Evolutionary conservation across 306 rosid species (phyloP), one percentile per base, ranked within the genome.

Genomic region (Cicer arietinum): DNA sequence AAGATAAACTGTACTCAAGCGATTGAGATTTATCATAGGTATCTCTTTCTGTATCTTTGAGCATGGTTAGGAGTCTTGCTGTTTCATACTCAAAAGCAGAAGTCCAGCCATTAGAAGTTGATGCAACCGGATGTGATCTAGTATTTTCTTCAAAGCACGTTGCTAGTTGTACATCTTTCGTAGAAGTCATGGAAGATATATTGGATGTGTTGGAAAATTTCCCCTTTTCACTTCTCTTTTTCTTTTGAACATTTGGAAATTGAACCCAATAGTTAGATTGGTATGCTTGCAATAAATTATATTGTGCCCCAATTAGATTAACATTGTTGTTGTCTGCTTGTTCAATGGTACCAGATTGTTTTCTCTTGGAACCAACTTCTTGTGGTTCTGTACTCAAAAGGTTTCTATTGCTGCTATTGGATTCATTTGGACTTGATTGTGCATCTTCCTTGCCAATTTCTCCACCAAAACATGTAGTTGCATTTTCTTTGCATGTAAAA

Each of bases 171-270:
- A 30, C 73, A 58, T 82, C 64, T 76, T 69, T 74, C 14, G 72
- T 46, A 44, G 86, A 65, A 61, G 68, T 67, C 52, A 64, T 8
- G 18, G 73, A 69, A 60, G 85, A 76, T 72, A 78, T 37, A 54
- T 63, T 69, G 11, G 81, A 30, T 17, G 77, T 35, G 54, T 66
- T 76, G 17, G 84, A 41, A 53, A 10, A 45, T 61, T 79, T 81
- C 6, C 86, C 88, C 80, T 80, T 87, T 50, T 80, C 90, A 69
- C 85, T 87, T 78, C 94, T 89, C 73, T 50, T 87, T 80, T 78
- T 89, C 84, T 85, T 87, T 53, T 78, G 80, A 58, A 89, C 56
- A 57, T 82, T 81, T 43, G 91, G 91, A 87, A 89, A 85, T 66
- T 85, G 88, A 68, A 80, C 12, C 69, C 80, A 66, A 60, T 40